Percentiles rank a stretch among this genome's conserved stretches.
These are phyloP conservation scores for Colletotrichum eremochloae DNA, from an alignment of 2,329 filamentous ascomycete species.

Conservation along the genomic window DNA sequence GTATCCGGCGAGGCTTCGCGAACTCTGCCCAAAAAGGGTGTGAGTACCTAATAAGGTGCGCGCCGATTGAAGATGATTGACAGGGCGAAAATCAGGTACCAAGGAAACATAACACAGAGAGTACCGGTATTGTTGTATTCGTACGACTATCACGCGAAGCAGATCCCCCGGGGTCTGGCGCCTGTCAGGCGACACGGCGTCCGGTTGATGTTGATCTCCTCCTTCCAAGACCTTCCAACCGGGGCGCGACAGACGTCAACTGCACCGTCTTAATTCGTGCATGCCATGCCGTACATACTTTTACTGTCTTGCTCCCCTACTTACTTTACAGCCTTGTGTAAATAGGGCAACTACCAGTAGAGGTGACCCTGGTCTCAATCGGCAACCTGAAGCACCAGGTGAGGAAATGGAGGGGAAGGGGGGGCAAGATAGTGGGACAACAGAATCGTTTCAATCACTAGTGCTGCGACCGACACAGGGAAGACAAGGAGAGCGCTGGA, in stretches of 20 bases:
- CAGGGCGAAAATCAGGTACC: not conserved
- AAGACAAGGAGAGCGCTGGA: not conserved
- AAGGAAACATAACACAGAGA: no score
- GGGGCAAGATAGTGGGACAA: slow-evolving; percentile 2
- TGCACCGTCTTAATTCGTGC: not conserved
- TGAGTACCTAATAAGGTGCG: no score
- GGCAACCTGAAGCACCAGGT: slow-evolving; percentile 7
- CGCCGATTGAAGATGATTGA: not conserved
- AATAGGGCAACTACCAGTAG: not conserved
- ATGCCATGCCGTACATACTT: no score
- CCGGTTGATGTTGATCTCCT: not conserved
- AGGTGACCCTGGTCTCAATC: not conserved
- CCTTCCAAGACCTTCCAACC: not conserved
- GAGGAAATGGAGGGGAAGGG: not conserved
- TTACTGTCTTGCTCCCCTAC: no score
- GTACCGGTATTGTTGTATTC: no score
- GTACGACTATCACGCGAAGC: not conserved
- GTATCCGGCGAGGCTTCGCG: not conserved
- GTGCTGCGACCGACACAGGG: not conserved
- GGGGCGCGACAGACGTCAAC: slow-evolving; percentile 24
- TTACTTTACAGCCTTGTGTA: no score
- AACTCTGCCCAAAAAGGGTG: not conserved
- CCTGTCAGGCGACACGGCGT: not conserved
- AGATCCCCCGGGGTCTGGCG: no score
- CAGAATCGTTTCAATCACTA: not conserved